Conservation (phyloP, 768 basidiomycete genomes). For the Lentinula detonsa region DNA sequence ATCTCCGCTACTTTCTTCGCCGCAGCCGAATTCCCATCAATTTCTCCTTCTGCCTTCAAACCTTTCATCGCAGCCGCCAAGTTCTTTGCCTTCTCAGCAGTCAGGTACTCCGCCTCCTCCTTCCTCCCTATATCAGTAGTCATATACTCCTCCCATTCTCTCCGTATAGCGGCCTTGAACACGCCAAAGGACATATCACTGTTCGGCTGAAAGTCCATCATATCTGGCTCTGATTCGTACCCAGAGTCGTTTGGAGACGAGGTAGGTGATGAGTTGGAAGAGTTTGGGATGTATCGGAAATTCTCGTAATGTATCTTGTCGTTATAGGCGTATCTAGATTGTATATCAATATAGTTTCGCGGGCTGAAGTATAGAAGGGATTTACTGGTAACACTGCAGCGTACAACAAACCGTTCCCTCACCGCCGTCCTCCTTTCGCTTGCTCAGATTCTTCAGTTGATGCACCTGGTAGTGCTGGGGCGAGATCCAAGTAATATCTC, state of each 20-base stretch:
- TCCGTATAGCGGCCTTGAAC: background rate
- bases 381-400: background rate
- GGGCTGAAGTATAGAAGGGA: background rate
- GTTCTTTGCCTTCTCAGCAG: background rate
- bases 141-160: background rate
- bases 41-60: background rate
- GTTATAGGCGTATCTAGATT: background rate
- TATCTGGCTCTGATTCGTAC: background rate
- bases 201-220: background rate
- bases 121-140: background rate
- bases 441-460: constrained; percentile 6
- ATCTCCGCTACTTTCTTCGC: background rate
- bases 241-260: background rate
- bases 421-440: background rate
- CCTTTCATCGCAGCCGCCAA: too few relatives aligned
- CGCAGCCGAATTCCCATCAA: background rate
- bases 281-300: background rate
- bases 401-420: constrained; percentile 2
- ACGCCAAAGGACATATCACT: background rate
- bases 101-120: background rate
- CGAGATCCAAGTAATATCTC: constrained; percentile 14
- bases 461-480: constrained; percentile 15
- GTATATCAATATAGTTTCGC: background rate
- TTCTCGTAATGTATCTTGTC: background rate
- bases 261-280: background rate